A percentile compares a stretch with the other conserved stretches of the same genome.
Conservation (phyloP, 768 basidiomycete genomes). For the Hebeloma cylindrosporum region DNA sequence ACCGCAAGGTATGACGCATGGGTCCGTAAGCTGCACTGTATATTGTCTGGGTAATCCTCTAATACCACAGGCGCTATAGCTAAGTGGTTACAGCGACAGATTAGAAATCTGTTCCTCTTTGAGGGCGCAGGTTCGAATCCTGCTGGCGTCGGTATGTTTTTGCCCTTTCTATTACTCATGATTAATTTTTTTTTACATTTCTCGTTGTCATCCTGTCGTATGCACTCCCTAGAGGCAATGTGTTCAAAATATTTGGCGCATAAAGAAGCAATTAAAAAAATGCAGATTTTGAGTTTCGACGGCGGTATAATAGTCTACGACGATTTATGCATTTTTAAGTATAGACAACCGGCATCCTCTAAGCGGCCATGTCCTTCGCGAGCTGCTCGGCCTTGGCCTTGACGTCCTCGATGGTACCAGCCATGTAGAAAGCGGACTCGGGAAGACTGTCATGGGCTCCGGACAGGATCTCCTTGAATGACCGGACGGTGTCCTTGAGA, state of each 20-base stretch:
- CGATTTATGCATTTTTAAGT: slow-evolving; percentile 18
- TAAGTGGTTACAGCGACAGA: slow-evolving; percentile 80
- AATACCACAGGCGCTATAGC: slow-evolving; percentile 53
- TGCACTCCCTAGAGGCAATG: no score
- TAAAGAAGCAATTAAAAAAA: slow-evolving; percentile 10
- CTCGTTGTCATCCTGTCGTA: no score
- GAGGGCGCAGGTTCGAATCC: slow-evolving; percentile 69
- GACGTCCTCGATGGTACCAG: slow-evolving; percentile 95
- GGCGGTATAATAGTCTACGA: slow-evolving; percentile 19
- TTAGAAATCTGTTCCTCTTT: slow-evolving; percentile 71
- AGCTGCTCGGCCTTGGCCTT: slow-evolving; percentile 97
- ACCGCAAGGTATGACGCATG: no score
- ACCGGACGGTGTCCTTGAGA: slow-evolving; percentile 93
- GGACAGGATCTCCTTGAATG: slow-evolving; percentile 97
- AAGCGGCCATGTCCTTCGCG: slow-evolving; percentile 86
- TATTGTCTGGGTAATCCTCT: no score
- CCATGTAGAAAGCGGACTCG: slow-evolving; percentile 98
- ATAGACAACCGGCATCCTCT: slow-evolving; percentile 24
- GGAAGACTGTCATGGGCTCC: slow-evolving; percentile 88
- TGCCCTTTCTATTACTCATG: no score
- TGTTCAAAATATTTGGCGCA: no score
- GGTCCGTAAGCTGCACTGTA: no score
- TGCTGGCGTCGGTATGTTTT: slow-evolving; percentile 50
- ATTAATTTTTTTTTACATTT: no score
- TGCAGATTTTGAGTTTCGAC: slow-evolving; percentile 20